phyloP scores from a whole-genome alignment of 2,329 filamentous ascomycete genomes.

The Keithomyces neogunnii region DNA sequence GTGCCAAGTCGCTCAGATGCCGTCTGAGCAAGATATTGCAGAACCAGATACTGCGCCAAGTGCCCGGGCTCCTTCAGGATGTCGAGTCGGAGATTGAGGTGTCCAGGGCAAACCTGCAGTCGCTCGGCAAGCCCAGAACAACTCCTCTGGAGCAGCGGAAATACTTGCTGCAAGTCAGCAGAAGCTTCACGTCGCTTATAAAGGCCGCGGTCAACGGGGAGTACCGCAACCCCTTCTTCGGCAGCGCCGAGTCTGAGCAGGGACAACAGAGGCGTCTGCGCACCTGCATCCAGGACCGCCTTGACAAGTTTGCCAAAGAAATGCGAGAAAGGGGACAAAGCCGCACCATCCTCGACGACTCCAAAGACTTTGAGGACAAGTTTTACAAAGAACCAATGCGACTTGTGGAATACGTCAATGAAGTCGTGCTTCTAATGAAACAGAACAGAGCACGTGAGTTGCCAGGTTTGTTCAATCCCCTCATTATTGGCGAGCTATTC shows the following conservation, averaged over 20 bases:
- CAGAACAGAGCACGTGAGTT: slow-evolving; percentile 38
- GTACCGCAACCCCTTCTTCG: slow-evolving; percentile 45
- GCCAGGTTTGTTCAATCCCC: slow-evolving; percentile 51
- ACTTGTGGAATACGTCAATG: slow-evolving; percentile 10
- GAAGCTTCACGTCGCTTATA: slow-evolving; percentile 33
- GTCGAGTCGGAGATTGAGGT: slow-evolving; percentile 27
- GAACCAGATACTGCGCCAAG: slow-evolving; percentile 34
- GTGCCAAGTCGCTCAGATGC: slow-evolving; percentile 36
- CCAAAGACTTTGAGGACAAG: neutral
- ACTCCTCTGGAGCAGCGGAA: slow-evolving; percentile 36
- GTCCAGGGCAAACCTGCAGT: slow-evolving; percentile 28
- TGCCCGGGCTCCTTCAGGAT: slow-evolving; percentile 36
- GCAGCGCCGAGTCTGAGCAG: slow-evolving; percentile 12
- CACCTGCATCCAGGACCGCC: slow-evolving; percentile 40
- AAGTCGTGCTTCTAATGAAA: slow-evolving; percentile 14
- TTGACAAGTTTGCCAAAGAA: slow-evolving; percentile 31
- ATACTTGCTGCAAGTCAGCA: slow-evolving; percentile 37
- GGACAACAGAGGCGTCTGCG: slow-evolving; percentile 39
- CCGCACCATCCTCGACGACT: slow-evolving; percentile 20
- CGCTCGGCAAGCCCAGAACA: slow-evolving; percentile 39
- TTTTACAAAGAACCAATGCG: neutral
- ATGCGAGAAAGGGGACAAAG: slow-evolving; percentile 34
- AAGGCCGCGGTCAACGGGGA: slow-evolving; percentile 39
- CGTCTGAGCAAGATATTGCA: slow-evolving; percentile 43
- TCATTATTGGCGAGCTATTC: slow-evolving; percentile 52